These are phyloP conservation scores for Naegleria gruberi DNA, from an alignment of 208 protist species.

Conservation along the genomic window DNA sequence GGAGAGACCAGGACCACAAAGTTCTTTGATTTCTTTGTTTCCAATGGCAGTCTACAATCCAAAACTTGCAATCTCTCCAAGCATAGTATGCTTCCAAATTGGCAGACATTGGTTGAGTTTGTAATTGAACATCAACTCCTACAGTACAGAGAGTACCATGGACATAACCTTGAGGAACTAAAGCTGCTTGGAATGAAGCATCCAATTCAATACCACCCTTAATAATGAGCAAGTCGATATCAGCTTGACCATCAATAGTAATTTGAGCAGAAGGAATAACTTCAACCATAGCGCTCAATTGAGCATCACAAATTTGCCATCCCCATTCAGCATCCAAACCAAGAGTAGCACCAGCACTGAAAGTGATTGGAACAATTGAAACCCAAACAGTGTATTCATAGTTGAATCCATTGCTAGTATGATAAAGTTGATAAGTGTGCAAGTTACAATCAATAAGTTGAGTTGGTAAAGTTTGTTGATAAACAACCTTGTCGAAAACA, in stretches of 20 bases:
- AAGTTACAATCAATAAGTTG: constrained; percentile 30
- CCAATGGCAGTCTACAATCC: constrained; percentile 39
- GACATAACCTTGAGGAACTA: constrained; percentile 38
- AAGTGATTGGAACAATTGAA: constrained; percentile 35
- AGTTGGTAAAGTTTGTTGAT: constrained; percentile 26
- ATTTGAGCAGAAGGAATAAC: constrained; percentile 30
- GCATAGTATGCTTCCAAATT: constrained; percentile 34
- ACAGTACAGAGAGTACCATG: constrained; percentile 35
- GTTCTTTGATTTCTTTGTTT: constrained; percentile 21
- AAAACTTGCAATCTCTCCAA: constrained; percentile 28
- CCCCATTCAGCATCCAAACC: constrained; percentile 33
- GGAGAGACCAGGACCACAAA: constrained; percentile 31
- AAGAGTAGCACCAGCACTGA: constrained; percentile 26
- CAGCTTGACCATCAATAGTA: constrained; percentile 24
- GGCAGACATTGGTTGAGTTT: constrained; percentile 29
- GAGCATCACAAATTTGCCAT: constrained; percentile 36
- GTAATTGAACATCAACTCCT: constrained; percentile 32
- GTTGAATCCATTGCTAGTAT: neutral
- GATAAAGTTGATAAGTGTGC: constrained; percentile 32
- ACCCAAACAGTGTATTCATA: constrained; percentile 36
- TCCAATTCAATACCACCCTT: constrained; percentile 34
- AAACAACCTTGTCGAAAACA: constrained; percentile 30
- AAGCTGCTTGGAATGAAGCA: constrained; percentile 27
- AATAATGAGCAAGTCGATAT: constrained; percentile 37
- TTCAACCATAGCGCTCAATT: constrained; percentile 30